These are phyloP conservation scores for Epichloe uncinata DNA, from an alignment of 2,329 filamentous ascomycete species.

Conservation along the genomic window DNA sequence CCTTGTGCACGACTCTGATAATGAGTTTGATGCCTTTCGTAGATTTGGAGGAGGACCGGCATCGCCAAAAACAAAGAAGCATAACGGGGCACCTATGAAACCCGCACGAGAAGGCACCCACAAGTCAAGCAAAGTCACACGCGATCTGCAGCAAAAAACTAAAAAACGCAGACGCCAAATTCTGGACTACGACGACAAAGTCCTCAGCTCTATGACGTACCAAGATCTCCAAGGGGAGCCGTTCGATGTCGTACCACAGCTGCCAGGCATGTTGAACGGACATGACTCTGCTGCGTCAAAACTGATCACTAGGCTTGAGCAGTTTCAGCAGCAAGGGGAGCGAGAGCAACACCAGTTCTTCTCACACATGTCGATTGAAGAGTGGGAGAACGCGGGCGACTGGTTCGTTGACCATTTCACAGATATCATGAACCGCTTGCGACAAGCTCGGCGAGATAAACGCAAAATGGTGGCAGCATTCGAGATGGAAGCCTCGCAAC, in stretches of 20 bases:
- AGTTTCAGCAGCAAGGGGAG: conserved; percentile 33
- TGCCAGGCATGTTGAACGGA: conserved; percentile 21
- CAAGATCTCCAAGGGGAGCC: conserved; percentile 34
- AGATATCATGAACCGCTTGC: conserved; percentile 33
- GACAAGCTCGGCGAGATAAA: conserved; percentile 34
- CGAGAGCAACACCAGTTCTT: conserved; percentile 38
- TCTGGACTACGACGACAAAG: conserved; percentile 44
- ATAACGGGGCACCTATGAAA: conserved; percentile 9
- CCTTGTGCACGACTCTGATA: conserved; percentile 11
- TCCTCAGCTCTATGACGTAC: conserved; percentile 41
- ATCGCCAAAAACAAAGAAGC: conserved; percentile 13
- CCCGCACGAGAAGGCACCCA: conserved; percentile 11
- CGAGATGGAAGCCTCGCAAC: conserved; percentile 39
- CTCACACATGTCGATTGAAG: conserved; percentile 36
- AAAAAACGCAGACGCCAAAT: conserved; percentile 30
- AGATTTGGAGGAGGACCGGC: conserved; percentile 12
- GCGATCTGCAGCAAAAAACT: conserved; percentile 11
- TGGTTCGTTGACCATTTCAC: conserved; percentile 46
- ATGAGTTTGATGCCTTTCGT: conserved; percentile 12
- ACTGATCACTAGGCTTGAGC: conserved; percentile 34
- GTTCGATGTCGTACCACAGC: conserved; percentile 40
- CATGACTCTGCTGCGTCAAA: conserved; percentile 25
- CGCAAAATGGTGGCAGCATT: conserved; percentile 35
- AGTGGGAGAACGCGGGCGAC: conserved; percentile 47
- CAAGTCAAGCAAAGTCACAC: conserved; percentile 9